Evolutionary conservation across 2,329 filamentous ascomycete genomes (phyloP).

Genomic region (Aspergillus sp.): DNA sequence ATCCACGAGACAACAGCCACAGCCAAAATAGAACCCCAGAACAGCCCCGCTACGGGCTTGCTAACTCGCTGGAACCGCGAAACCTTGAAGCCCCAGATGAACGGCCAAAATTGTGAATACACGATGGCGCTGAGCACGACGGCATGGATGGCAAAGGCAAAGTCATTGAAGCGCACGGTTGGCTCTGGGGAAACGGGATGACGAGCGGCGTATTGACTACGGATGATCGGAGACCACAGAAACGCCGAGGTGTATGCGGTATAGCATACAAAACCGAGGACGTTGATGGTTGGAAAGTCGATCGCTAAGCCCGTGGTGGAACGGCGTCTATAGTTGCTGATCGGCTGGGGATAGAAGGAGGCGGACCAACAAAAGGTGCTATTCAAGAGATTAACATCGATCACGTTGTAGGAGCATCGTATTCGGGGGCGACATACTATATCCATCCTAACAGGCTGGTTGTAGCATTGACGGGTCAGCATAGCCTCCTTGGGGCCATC

Average conservation of each 20-base stretch:
- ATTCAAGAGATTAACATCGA: neutral
- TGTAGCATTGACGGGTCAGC: neutral
- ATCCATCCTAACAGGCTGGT: constrained; percentile 67
- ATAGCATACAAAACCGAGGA: constrained; percentile 66
- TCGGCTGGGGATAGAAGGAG: constrained; percentile 89
- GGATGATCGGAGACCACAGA: constrained; percentile 75
- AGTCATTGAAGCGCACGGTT: constrained; percentile 85
- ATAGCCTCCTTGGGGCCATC: neutral
- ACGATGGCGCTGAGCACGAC: constrained; percentile 68
- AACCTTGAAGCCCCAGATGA: constrained; percentile 73
- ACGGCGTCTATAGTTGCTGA: constrained; percentile 73
- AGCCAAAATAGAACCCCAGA: constrained; percentile 62
- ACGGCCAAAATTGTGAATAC: constrained; percentile 73
- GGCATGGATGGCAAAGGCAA: constrained; percentile 82
- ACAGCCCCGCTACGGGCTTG: constrained; percentile 66
- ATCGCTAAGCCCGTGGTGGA: constrained; percentile 82
- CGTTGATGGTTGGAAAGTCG: constrained; percentile 76
- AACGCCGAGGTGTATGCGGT: constrained; percentile 72
- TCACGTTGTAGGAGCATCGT: neutral
- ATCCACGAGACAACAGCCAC: constrained; percentile 38
- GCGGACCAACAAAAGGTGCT: constrained; percentile 72
- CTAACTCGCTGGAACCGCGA: constrained; percentile 55
- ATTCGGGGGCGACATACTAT: constrained; percentile 49
- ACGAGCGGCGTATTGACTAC: constrained; percentile 77
- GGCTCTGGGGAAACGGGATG: constrained; percentile 72